Percentiles rank a stretch among this genome's conserved stretches.
These are phyloP conservation scores for Beauveria sp. DNA, from an alignment of 2,329 filamentous ascomycete species.

Conservation along the genomic window DNA sequence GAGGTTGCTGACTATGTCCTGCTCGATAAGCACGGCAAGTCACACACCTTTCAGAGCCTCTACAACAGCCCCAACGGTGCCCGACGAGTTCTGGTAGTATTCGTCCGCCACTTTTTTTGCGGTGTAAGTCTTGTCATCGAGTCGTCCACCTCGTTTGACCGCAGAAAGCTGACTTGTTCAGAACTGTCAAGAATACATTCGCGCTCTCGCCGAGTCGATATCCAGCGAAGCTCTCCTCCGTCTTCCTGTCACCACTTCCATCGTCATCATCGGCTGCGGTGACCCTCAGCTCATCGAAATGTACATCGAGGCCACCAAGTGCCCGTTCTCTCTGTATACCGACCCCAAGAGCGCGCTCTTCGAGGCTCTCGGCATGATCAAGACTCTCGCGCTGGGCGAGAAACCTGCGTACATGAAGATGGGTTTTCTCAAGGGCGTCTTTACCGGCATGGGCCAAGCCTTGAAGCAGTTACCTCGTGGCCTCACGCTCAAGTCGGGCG, in stretches of 20 bases:
- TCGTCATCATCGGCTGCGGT: slow-evolving; percentile 67
- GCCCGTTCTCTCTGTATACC: slow-evolving; percentile 68
- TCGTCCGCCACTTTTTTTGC: slow-evolving; percentile 75
- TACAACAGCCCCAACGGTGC: slow-evolving; percentile 48
- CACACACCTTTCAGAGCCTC: slow-evolving; percentile 54
- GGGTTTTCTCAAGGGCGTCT: slow-evolving; percentile 40
- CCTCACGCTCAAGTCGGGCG: slow-evolving; percentile 54
- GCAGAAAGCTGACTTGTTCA: slow-evolving; percentile 23
- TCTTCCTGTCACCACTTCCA: slow-evolving; percentile 50
- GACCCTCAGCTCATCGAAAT: slow-evolving; percentile 58
- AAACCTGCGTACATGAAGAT: slow-evolving; percentile 58
- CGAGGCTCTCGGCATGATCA: slow-evolving; percentile 58
- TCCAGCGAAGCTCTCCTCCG: slow-evolving; percentile 40
- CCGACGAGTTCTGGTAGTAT: slow-evolving; percentile 58
- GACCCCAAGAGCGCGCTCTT: slow-evolving; percentile 64
- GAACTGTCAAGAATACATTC: slow-evolving; percentile 72
- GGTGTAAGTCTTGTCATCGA: slow-evolving; percentile 45
- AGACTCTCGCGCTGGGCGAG: slow-evolving; percentile 51
- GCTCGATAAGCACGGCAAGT: slow-evolving; percentile 53
- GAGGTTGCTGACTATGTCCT: slow-evolving; percentile 49
- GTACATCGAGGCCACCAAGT: slow-evolving; percentile 56
- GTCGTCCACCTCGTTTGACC: too few species aligned
- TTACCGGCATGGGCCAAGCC: slow-evolving; percentile 49
- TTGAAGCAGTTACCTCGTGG: slow-evolving; percentile 50
- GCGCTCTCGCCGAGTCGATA: slow-evolving; percentile 51